Percentiles rank a stretch among this genome's conserved stretches.
Conservation (phyloP, 2,329 filamentous ascomycete genomes). For the Mycocentrospora acerina region DNA sequence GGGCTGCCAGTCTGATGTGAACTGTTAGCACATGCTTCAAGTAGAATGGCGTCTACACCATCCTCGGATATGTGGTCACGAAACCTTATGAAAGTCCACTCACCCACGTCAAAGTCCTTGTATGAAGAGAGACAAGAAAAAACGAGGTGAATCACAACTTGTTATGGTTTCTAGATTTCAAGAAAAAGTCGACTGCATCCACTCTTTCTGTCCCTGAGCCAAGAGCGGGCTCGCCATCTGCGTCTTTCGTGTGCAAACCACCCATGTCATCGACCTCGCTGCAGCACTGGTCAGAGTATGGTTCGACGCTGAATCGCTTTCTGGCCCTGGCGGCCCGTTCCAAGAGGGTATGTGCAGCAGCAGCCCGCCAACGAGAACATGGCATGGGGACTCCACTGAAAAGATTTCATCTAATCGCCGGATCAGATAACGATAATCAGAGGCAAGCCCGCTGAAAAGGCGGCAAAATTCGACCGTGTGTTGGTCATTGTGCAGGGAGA, state of each 20-base stretch:
- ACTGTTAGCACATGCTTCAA: not conserved
- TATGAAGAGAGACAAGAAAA: slow-evolving; percentile 1
- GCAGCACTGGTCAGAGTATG: slow-evolving; percentile 30
- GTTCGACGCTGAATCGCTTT: slow-evolving; percentile 25
- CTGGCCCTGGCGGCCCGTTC: slow-evolving; percentile 21
- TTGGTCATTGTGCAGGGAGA: slow-evolving; percentile 30
- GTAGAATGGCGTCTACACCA: slow-evolving; percentile 28
- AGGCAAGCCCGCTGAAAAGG: slow-evolving; percentile 10
- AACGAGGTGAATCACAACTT: not conserved
- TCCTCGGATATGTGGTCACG: slow-evolving; percentile 2
- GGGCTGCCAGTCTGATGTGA: slow-evolving; percentile 3
- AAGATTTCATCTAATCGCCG: slow-evolving; percentile 27
- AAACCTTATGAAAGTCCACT: slow-evolving; percentile 5
- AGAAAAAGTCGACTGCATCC: slow-evolving; percentile 17
- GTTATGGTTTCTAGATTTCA: slow-evolving; percentile 9
- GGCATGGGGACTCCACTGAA: slow-evolving; percentile 11
- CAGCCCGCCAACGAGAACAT: slow-evolving; percentile 14
- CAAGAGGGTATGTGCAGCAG: slow-evolving; percentile 18
- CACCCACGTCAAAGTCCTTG: slow-evolving; percentile 3
- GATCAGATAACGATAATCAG: slow-evolving; percentile 35
- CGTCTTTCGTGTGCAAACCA: slow-evolving; percentile 6
- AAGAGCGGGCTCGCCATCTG: slow-evolving; percentile 17
- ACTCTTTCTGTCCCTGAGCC: slow-evolving; percentile 21
- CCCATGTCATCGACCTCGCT: slow-evolving; percentile 20
- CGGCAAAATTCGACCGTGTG: slow-evolving; percentile 9